phyloP scores from a whole-genome alignment of 345 rosid genomes.

The Microcos paniculata region DNA sequence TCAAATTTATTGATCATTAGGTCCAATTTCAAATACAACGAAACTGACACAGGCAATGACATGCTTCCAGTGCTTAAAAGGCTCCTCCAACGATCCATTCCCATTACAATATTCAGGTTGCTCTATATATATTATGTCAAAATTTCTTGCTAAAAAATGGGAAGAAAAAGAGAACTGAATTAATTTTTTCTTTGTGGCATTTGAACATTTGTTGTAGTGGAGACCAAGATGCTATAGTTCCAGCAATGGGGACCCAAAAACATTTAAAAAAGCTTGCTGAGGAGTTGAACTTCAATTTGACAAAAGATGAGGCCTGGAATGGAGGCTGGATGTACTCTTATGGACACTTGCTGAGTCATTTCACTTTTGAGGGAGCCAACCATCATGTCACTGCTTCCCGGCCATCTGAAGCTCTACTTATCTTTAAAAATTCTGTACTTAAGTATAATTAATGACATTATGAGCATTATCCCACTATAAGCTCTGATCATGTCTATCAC shows the following conservation, averaged over 20 bases:
- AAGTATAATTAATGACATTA: too few relatives aligned
- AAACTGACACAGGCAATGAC: background rate
- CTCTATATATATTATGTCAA: background rate
- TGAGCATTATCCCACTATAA: too few relatives aligned
- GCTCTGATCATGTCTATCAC: too few relatives aligned
- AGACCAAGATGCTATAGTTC: background rate
- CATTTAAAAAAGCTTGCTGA: background rate
- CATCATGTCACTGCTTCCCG: background rate
- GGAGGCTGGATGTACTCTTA: background rate
- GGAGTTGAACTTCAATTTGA: background rate
- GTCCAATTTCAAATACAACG: background rate
- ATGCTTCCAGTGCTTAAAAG: background rate
- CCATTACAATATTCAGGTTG: slow-evolving; percentile 8
- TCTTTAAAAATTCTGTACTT: background rate
- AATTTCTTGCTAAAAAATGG: background rate
- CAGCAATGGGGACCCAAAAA: background rate
- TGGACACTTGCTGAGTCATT: background rate
- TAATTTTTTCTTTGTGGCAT: background rate
- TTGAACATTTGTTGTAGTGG: background rate
- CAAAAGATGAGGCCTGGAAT: background rate
- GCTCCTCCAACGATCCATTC: background rate
- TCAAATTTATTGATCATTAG: background rate
- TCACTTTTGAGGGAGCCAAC: background rate
- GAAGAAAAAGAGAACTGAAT: too few relatives aligned
- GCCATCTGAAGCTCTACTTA: background rate